Conservation (phyloP, 805 yeast species). For the Ascoidea tarda region DNA sequence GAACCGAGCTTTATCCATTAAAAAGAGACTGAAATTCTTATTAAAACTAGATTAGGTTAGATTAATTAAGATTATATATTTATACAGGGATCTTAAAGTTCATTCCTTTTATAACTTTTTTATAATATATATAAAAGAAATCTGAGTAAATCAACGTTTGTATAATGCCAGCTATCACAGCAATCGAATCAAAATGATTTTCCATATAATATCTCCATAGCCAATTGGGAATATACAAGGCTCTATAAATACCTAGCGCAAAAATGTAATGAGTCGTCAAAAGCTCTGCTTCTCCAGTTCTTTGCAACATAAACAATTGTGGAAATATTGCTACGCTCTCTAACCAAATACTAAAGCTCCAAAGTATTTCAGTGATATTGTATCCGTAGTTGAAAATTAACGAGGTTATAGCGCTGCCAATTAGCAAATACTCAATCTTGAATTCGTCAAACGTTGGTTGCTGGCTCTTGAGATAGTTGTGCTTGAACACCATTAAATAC, state of each 20-base stretch:
- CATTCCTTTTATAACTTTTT: slow-evolving; percentile 64
- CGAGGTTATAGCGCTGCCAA: slow-evolving; percentile 42
- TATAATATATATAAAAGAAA: slow-evolving; percentile 87
- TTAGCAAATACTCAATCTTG: slow-evolving; percentile 55
- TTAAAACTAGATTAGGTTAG: not conserved
- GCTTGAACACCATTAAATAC: slow-evolving; percentile 50
- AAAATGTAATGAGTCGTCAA: slow-evolving; percentile 88
- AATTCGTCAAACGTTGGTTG: slow-evolving; percentile 59
- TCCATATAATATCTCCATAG: slow-evolving; percentile 65
- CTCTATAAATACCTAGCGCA: slow-evolving; percentile 83
- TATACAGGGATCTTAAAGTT: slow-evolving; percentile 57
- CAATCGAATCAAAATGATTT: slow-evolving; percentile 49
- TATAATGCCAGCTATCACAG: slow-evolving; percentile 66
- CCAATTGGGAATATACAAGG: slow-evolving; percentile 92
- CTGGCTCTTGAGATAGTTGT: slow-evolving; percentile 35
- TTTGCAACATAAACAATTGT: slow-evolving; percentile 80
- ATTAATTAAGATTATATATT: not conserved
- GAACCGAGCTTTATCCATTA: slow-evolving; percentile 69
- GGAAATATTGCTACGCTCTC: slow-evolving; percentile 89
- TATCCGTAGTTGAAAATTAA: slow-evolving; percentile 57
- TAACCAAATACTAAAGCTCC: slow-evolving; percentile 90
- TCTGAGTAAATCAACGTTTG: slow-evolving; percentile 89
- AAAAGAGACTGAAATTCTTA: slow-evolving; percentile 54
- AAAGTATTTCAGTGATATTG: slow-evolving; percentile 45
- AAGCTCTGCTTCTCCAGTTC: slow-evolving; percentile 77